These are phyloP conservation scores for Aspergillus cristatus DNA, from an alignment of 495 filamentous ascomycete species.

Conservation along the genomic window DNA sequence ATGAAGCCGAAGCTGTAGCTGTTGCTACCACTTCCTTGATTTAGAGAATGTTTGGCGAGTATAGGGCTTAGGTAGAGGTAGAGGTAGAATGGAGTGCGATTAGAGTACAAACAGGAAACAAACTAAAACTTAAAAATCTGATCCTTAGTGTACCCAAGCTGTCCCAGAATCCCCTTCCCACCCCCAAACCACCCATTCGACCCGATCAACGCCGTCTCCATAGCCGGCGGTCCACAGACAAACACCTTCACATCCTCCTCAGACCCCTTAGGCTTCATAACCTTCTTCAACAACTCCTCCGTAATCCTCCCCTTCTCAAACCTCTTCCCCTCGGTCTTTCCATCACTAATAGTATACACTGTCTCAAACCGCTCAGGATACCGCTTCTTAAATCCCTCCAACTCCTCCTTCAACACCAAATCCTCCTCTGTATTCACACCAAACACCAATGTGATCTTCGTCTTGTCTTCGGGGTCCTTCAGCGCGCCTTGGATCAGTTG, in stretches of 20 bases:
- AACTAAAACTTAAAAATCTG: conserved; percentile 49
- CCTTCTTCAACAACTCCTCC: conserved; percentile 43
- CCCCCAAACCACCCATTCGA: too few species aligned
- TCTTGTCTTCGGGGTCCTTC: conserved; percentile 50
- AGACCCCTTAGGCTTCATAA: conserved; percentile 29
- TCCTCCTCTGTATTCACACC: conserved; percentile 56
- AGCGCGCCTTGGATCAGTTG: conserved; percentile 54
- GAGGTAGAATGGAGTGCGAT: too few species aligned
- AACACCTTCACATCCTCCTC: conserved; percentile 48
- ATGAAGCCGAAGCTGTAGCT: neutral
- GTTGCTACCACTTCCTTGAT: neutral
- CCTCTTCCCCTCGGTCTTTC: conserved; percentile 19
- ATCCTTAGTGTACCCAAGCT: conserved; percentile 45
- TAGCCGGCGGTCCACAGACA: conserved; percentile 55
- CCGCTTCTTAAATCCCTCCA: conserved; percentile 40
- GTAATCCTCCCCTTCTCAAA: conserved; percentile 48
- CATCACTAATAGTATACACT: conserved; percentile 48
- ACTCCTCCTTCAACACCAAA: conserved; percentile 47
- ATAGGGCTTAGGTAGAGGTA: neutral
- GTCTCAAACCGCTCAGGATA: conserved; percentile 51
- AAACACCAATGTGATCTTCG: conserved; percentile 55
- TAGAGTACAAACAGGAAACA: too few species aligned
- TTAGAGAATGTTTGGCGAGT: neutral
- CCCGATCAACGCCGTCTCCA: conserved; percentile 50
- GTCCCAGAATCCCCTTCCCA: conserved; percentile 33